Percentiles rank a stretch among this genome's conserved stretches.
phyloP scores from a whole-genome alignment of 177 flowering plant genomes.

The Vitis hybrid region DNA sequence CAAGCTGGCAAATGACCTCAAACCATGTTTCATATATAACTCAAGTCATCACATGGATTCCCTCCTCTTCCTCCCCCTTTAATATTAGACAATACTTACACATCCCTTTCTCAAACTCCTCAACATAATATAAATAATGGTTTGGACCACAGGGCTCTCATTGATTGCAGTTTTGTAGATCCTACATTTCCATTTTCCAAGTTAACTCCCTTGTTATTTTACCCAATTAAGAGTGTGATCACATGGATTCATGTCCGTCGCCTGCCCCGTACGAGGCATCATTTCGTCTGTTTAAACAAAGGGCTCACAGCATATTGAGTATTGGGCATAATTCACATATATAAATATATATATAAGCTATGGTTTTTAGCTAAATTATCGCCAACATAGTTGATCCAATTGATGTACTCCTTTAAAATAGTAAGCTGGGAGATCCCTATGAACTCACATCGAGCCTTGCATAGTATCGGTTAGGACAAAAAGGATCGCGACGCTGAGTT shows the following conservation, averaged over 20 bases:
- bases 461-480: slow-evolving; percentile 9
- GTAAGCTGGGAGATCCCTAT: slow-evolving; percentile 15
- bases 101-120: slow-evolving; percentile 15
- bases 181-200: slow-evolving; percentile 10
- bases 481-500: slow-evolving; percentile 7
- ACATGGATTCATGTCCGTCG: neutral
- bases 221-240: neutral
- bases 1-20: slow-evolving; percentile 20
- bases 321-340: too few species aligned
- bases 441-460: slow-evolving; percentile 13
- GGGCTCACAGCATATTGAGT: too few species aligned
- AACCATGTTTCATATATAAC: slow-evolving; percentile 9
- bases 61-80: slow-evolving; percentile 8
- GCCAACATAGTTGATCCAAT: too few species aligned
- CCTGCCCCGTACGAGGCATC: neutral
- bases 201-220: neutral
- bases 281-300: too few species aligned
- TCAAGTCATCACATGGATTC: slow-evolving; percentile 22
- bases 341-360: too few species aligned
- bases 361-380: too few species aligned
- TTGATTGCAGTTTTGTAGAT: slow-evolving; percentile 5
- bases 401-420: neutral
- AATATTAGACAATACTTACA: slow-evolving; percentile 12
- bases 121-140: neutral
- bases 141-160: slow-evolving; percentile 4